Percentiles rank a stretch among this genome's conserved stretches.
Evolutionary conservation across 345 rosid species (phyloP).

Genomic region (Sisymbrium altissimum): DNA sequence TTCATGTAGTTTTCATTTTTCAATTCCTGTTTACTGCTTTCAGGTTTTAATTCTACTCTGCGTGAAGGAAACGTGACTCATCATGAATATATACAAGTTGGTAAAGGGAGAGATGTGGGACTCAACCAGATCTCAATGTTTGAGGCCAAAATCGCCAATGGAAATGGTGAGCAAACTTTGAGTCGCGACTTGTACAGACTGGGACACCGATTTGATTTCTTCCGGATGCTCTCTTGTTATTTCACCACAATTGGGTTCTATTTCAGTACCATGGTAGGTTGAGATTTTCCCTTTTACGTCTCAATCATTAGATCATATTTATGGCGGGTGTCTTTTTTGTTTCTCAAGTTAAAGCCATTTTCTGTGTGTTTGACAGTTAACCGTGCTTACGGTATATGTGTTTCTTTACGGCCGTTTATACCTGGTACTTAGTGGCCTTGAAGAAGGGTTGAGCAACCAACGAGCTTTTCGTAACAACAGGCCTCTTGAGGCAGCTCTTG

Average conservation of each 20-base stretch:
- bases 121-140: conserved; percentile 87
- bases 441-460: conserved; percentile 40
- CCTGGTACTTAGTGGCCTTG: conserved; percentile 61
- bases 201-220: conserved; percentile 88
- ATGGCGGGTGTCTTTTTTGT: background rate
- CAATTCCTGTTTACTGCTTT: conserved; percentile 10
- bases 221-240: conserved; percentile 86
- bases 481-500: conserved; percentile 60
- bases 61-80: conserved; percentile 86
- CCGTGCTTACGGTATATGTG: conserved; percentile 53
- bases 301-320: background rate
- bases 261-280: conserved; percentile 75
- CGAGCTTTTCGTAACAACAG: conserved; percentile 42
- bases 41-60: conserved; percentile 88
- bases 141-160: conserved; percentile 89
- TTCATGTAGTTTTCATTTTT: background rate
- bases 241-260: conserved; percentile 89
- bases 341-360: conserved; percentile 6
- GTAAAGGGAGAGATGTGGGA: conserved; percentile 93
- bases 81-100: conserved; percentile 95
- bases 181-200: conserved; percentile 80
- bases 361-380: conserved; percentile 40
- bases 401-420: conserved; percentile 67
- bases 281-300: background rate
- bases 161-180: conserved; percentile 87